phyloP scores from a whole-genome alignment of 2,329 filamentous ascomycete genomes.

The Exophiala calicioides region DNA sequence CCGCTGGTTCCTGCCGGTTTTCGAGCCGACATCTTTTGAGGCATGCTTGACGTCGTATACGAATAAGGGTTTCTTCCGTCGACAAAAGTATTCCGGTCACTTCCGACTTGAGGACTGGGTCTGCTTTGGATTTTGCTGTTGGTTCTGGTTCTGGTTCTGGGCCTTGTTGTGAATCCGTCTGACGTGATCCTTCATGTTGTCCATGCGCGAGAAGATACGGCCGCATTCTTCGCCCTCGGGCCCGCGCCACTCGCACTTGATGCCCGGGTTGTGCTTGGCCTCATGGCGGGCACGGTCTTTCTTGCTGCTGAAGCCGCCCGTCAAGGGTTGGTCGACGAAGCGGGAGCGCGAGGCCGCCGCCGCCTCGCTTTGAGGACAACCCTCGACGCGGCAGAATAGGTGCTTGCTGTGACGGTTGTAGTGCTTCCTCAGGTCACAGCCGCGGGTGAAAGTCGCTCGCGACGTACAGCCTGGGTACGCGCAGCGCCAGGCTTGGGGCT shows the following conservation, averaged over 20 bases:
- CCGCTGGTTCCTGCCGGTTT: no score
- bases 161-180: constrained; percentile 44
- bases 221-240: constrained; percentile 50
- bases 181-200: constrained; percentile 61
- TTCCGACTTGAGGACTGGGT: constrained; percentile 13
- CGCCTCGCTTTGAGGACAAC: constrained; percentile 53
- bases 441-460: constrained; percentile 58
- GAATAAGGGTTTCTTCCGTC: no score
- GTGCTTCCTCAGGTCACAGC: constrained; percentile 64
- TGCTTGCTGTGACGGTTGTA: constrained; percentile 64
- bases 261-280: constrained; percentile 63
- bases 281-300: constrained; percentile 64
- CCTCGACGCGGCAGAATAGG: constrained; percentile 60
- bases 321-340: constrained; percentile 39
- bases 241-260: constrained; percentile 47
- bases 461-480: constrained; percentile 62
- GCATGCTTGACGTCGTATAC: no score
- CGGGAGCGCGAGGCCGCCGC: constrained; percentile 21
- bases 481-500: constrained; percentile 55
- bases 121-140: constrained; percentile 12
- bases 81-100: no score
- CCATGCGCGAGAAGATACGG: constrained; percentile 60
- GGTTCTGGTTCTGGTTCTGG: constrained; percentile 18
- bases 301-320: constrained; percentile 63
- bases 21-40: no score